Conservation (phyloP, 164 flowering plant species). For the Dillenia turbinata region DNA sequence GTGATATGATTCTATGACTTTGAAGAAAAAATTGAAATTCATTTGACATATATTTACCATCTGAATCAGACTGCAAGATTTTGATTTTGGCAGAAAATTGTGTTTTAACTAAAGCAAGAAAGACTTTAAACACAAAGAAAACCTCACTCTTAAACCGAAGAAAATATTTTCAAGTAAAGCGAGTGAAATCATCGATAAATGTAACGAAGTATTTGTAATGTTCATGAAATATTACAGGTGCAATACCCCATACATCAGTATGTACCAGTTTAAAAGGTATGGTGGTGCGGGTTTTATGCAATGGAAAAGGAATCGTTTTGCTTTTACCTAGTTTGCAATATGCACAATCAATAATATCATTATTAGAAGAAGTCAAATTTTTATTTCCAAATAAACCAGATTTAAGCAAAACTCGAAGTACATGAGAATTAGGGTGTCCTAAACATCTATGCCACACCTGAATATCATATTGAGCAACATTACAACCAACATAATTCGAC, state of each 20-base stretch:
- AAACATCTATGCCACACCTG: not conserved
- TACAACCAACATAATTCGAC: not conserved
- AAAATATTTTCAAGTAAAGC: not conserved
- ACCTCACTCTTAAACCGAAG: conserved; percentile 3
- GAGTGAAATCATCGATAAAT: conserved; percentile 4
- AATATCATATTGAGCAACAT: not conserved
- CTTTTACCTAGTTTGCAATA: not conserved
- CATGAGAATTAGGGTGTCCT: not conserved
- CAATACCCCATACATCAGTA: conserved; percentile 3
- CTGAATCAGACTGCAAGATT: not conserved
- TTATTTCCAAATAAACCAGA: not conserved
- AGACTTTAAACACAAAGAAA: not conserved
- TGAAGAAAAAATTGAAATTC: not conserved
- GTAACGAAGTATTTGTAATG: not conserved
- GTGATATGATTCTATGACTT: not conserved
- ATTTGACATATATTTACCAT: not conserved
- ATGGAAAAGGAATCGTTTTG: not conserved
- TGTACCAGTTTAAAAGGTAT: not conserved
- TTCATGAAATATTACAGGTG: not conserved
- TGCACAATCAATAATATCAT: not conserved
- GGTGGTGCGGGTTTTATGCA: not conserved
- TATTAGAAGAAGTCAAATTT: too few relatives aligned
- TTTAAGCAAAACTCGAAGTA: not conserved
- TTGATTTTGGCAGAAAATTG: not conserved
- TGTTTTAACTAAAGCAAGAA: not conserved